Evolutionary conservation across 805 yeast genomes (phyloP), one percentile per base, ranked within the genome.

Genomic region (Pichia cabralensis): DNA sequence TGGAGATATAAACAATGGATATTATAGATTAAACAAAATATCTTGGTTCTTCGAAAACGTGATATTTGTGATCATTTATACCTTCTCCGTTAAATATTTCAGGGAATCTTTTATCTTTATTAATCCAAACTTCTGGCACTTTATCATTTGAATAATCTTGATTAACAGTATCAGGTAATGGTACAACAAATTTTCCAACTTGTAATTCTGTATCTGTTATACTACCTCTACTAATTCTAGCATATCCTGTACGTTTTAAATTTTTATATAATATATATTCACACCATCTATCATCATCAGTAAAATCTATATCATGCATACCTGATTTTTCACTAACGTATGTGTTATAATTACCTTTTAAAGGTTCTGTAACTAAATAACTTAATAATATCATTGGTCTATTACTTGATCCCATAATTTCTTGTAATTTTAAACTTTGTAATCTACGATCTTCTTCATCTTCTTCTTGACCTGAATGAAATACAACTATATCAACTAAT

Each of bases 211-310:
- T 92, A 54, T 92, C 98, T 0, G 98, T 92, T 46, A 92, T 88
- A 1, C 95, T 77, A 8, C 92, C 84, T 52, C 98, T 74, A 30
- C 94, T 77, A 27, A 92, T 80, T 55, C 98, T 75, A 1, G 97
- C 97, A 55, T 92, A 92, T 4, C 94, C 97, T 1, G 80, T 75
- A 58, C 95, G 80, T 55, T 75, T 79, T 58, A 92, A 62, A 40
- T 80, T 78, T 56, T 88, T 81, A 71, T 80, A 92, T 44, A 92
- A 62, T 42, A 92, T 85, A 60, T 92, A 92, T 62, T 92, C 95
- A 61, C 98, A 92, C 98, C 98, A 92, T 62, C 98, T 75, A 53
- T 92, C 98, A 77, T 88, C 83, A 55, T 89, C 96, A 7, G 80
- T 65, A 28, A 88, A 80, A 56, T 92, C 98, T 43, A 92, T 86